Evolutionary conservation across 2,329 filamentous ascomycete genomes (phyloP).

Genomic region (Sarocladiaceae sp.): DNA sequence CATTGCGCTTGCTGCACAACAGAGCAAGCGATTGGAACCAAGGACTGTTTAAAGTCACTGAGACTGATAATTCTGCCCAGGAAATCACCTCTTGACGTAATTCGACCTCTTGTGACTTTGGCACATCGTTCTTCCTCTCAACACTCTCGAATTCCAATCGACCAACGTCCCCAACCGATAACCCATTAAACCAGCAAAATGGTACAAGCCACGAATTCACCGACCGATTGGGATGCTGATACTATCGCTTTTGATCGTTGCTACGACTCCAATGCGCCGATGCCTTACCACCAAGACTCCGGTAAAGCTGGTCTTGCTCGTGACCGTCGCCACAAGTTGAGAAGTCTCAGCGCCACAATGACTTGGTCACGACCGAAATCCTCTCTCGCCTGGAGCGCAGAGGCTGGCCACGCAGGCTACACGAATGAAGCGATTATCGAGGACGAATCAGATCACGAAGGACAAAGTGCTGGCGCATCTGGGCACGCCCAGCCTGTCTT

Average conservation of each 20-base stretch:
- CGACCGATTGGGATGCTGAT: background rate
- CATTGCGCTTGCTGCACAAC: too few species aligned
- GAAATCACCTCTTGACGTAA: too few species aligned
- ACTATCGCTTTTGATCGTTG: conserved; percentile 1
- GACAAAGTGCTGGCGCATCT: background rate
- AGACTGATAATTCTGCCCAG: too few species aligned
- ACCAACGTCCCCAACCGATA: too few species aligned
- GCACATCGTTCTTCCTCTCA: too few species aligned
- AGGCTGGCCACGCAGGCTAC: background rate
- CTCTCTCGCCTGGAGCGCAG: conserved; percentile 23
- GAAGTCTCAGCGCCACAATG: conserved; percentile 47
- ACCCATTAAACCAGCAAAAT: background rate
- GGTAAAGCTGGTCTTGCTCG: conserved; percentile 19
- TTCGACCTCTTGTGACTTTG: too few species aligned
- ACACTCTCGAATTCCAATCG: background rate
- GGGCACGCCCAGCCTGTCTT: background rate
- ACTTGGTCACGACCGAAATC: conserved; percentile 47
- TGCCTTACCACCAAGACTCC: conserved; percentile 9
- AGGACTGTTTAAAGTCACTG: too few species aligned
- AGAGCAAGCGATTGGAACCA: too few species aligned
- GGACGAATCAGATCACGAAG: background rate
- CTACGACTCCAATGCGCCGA: conserved; percentile 1
- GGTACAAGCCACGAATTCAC: background rate
- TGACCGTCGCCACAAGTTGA: conserved; percentile 25
- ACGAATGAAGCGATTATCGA: conserved; percentile 1